These are phyloP conservation scores for Xerocomellus dryophilus DNA, from an alignment of 768 basidiomycete genomes.

Conservation along the genomic window DNA sequence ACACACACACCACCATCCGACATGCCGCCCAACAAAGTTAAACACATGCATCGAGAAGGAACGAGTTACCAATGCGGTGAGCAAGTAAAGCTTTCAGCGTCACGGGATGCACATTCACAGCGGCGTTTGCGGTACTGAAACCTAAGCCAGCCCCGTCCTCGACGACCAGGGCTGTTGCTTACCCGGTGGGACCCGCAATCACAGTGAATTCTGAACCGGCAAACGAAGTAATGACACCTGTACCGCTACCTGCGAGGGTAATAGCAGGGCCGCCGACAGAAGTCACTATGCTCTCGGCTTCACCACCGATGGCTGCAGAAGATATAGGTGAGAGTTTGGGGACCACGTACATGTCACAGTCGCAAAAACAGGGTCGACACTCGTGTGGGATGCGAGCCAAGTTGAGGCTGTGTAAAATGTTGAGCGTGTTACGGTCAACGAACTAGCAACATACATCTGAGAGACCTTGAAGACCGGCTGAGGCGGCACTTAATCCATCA, in stretches of 20 bases:
- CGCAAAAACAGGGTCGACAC: slow-evolving; percentile 6
- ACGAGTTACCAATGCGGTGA: slow-evolving; percentile 27
- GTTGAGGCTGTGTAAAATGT: slow-evolving; percentile 17
- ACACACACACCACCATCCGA: not conserved
- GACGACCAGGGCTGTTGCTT: not conserved
- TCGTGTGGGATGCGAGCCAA: slow-evolving; percentile 11
- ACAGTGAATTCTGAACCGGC: slow-evolving; percentile 54
- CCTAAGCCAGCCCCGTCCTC: not conserved
- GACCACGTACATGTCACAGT: slow-evolving; percentile 27
- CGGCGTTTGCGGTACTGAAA: slow-evolving; percentile 19
- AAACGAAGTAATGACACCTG: slow-evolving; percentile 44
- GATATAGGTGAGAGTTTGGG: not conserved
- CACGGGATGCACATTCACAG: slow-evolving; percentile 12
- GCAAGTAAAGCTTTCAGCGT: slow-evolving; percentile 24
- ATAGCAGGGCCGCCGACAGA: slow-evolving; percentile 56
- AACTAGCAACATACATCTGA: slow-evolving; percentile 11
- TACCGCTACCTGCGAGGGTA: slow-evolving; percentile 50
- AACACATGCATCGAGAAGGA: not conserved
- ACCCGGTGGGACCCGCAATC: slow-evolving; percentile 28
- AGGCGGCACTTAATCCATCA: slow-evolving; percentile 16
- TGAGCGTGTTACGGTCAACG: not conserved
- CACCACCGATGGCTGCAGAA: slow-evolving; percentile 49
- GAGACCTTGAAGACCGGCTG: slow-evolving; percentile 12
- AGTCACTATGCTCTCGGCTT: slow-evolving; percentile 53
- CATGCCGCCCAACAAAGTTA: not conserved